Conservation (phyloP, 1,284 basidiomycete species). For the Pyrrhoderma lamaoense region DNA sequence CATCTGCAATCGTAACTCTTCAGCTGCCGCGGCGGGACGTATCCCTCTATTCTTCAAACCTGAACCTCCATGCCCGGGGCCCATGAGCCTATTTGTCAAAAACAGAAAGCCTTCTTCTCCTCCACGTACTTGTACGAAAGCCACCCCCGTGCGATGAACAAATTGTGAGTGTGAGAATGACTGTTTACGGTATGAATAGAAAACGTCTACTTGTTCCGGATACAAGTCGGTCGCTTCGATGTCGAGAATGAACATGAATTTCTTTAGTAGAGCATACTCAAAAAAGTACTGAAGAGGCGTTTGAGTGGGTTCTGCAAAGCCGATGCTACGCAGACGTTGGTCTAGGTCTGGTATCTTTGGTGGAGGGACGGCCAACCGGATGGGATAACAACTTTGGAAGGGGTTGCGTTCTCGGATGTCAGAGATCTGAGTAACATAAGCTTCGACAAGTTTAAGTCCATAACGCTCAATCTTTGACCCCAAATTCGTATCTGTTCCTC, state of each 20-base stretch:
- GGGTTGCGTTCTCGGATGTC: constrained; percentile 78
- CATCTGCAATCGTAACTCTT: constrained; percentile 54
- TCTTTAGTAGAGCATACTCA: constrained; percentile 71
- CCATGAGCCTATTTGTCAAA: constrained; percentile 79
- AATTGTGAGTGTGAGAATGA: constrained; percentile 82
- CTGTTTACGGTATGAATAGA: constrained; percentile 80
- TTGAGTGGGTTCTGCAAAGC: not conserved
- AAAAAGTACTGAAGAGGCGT: constrained; percentile 65
- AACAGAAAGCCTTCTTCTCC: constrained; percentile 76
- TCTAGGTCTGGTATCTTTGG: constrained; percentile 67
- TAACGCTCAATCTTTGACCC: constrained; percentile 85
- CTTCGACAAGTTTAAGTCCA: constrained; percentile 89
- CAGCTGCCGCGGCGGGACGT: constrained; percentile 43
- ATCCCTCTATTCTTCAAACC: constrained; percentile 45
- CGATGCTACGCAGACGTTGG: constrained; percentile 44
- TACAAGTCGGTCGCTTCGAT: constrained; percentile 76
- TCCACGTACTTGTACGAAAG: constrained; percentile 82
- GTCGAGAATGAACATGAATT: constrained; percentile 81
- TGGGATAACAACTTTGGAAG: constrained; percentile 83
- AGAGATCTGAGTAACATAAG: constrained; percentile 81
- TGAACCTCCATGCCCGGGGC: constrained; percentile 52
- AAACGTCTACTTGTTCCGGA: constrained; percentile 73
- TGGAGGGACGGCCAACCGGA: constrained; percentile 65
- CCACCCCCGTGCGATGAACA: constrained; percentile 80
- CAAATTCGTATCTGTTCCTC: constrained; percentile 86